Evolutionary conservation across 495 filamentous ascomycete species (phyloP).

Genomic region (Penicillium pulvis): DNA sequence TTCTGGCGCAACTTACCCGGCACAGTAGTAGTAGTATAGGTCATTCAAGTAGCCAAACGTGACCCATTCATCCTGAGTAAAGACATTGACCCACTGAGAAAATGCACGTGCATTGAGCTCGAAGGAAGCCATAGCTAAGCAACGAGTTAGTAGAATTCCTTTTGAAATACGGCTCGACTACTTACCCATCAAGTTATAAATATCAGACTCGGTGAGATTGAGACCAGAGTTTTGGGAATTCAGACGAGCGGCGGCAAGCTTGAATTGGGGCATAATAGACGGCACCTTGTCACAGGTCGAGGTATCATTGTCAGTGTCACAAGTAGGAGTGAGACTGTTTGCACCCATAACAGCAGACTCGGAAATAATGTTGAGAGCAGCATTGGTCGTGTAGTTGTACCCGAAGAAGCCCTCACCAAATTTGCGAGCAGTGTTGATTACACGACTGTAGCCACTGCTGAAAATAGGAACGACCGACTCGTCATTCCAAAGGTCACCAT

Average conservation of each 20-base stretch:
- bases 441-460: slow-evolving; percentile 49
- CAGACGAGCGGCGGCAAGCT: slow-evolving; percentile 27
- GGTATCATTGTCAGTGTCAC: slow-evolving; percentile 13
- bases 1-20: slow-evolving; percentile 30
- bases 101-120: slow-evolving; percentile 51
- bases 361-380: slow-evolving; percentile 49
- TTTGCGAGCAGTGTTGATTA: slow-evolving; percentile 54
- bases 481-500: slow-evolving; percentile 43
- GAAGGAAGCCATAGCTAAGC: slow-evolving; percentile 49
- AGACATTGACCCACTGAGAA: slow-evolving; percentile 54
- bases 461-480: slow-evolving; percentile 38
- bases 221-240: slow-evolving; percentile 28
- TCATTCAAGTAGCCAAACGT: slow-evolving; percentile 56
- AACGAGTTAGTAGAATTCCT: background rate
- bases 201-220: slow-evolving; percentile 20
- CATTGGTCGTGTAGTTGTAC: slow-evolving; percentile 35
- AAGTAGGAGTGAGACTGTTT: slow-evolving; percentile 53
- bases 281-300: slow-evolving; percentile 13
- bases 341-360: slow-evolving; percentile 47
- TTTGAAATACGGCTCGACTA: background rate
- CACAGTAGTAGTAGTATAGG: slow-evolving; percentile 55
- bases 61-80: slow-evolving; percentile 54
- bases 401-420: slow-evolving; percentile 59
- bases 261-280: slow-evolving; percentile 15
- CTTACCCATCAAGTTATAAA: slow-evolving; percentile 29